Conservation (phyloP, 352 stramenopile genomes). For the Globisporangium cylindrosporum region DNA sequence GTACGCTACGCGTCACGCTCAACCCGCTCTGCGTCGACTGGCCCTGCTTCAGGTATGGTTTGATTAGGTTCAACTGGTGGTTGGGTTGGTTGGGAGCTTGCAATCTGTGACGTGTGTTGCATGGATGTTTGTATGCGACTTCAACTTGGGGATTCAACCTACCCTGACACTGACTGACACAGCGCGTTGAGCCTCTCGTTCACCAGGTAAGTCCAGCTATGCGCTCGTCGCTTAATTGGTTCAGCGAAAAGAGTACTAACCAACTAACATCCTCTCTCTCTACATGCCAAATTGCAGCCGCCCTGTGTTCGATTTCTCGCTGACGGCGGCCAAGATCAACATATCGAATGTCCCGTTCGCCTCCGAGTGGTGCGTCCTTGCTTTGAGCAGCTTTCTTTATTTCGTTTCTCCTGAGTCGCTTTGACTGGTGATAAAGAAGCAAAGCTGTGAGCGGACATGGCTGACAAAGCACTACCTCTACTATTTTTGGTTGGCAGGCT, state of each 20-base stretch:
- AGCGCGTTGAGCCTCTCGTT: constrained; percentile 67
- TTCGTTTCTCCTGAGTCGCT: not conserved
- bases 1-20: constrained; percentile 71
- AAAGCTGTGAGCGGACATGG: too few species aligned
- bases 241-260: too few species aligned
- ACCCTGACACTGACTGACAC: not conserved
- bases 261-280: not conserved
- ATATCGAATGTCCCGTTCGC: constrained; percentile 77
- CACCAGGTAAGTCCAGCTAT: constrained; percentile 41
- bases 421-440: not conserved
- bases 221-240: not conserved
- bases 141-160: not conserved
- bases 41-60: constrained; percentile 60
- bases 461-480: too few species aligned
- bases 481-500: constrained; percentile 31
- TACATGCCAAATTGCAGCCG: constrained; percentile 30
- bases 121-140: not conserved
- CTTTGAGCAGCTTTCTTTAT: not conserved
- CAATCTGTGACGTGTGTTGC: not conserved
- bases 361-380: constrained; percentile 55
- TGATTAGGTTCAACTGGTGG: not conserved
- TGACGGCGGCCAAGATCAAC: constrained; percentile 84
- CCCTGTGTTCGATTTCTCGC: constrained; percentile 70
- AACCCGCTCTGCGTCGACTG: constrained; percentile 60
- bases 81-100: too few species aligned